phyloP scores from a whole-genome alignment of 2,329 filamentous ascomycete species.

The Nannizziopsis arthrosporioides region DNA sequence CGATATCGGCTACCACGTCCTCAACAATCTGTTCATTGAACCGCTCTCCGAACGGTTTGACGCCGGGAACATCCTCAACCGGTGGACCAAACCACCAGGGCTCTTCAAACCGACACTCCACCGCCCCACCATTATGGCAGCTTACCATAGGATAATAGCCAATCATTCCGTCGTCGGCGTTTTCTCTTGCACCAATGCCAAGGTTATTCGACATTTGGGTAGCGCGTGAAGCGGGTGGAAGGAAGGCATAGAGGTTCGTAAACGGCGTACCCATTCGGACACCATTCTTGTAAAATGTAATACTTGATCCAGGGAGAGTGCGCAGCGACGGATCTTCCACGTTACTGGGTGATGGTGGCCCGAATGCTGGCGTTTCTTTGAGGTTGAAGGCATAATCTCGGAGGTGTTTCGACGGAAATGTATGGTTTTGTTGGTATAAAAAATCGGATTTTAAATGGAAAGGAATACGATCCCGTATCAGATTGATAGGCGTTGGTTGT shows the following conservation, averaged over 20 bases:
- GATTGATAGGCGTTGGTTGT: constrained; percentile 56
- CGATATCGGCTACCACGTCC: constrained; percentile 81
- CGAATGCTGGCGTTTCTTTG: constrained; percentile 36
- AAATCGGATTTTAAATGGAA: constrained; percentile 88
- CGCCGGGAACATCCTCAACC: constrained; percentile 23
- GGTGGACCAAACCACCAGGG: constrained; percentile 79
- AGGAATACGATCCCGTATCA: constrained; percentile 88
- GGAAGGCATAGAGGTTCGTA: constrained; percentile 74
- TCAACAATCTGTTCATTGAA: constrained; percentile 91
- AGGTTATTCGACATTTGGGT: constrained; percentile 34
- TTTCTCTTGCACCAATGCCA: constrained; percentile 61
- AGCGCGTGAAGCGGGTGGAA: constrained; percentile 66
- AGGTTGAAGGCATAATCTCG: constrained; percentile 52
- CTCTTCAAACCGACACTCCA: constrained; percentile 87
- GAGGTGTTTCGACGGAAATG: constrained; percentile 70
- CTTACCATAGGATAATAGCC: constrained; percentile 93
- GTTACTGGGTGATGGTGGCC: constrained; percentile 45
- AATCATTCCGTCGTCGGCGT: constrained; percentile 85
- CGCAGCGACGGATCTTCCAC: constrained; percentile 66
- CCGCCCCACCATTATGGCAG: constrained; percentile 80
- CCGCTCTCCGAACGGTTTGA: constrained; percentile 52
- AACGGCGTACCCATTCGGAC: constrained; percentile 76
- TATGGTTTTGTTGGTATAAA: constrained; percentile 62
- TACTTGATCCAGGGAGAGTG: constrained; percentile 72
- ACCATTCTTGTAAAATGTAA: constrained; percentile 90